These are phyloP conservation scores for Trypanosoma mega DNA, from an alignment of 208 protist species.

Conservation along the genomic window DNA sequence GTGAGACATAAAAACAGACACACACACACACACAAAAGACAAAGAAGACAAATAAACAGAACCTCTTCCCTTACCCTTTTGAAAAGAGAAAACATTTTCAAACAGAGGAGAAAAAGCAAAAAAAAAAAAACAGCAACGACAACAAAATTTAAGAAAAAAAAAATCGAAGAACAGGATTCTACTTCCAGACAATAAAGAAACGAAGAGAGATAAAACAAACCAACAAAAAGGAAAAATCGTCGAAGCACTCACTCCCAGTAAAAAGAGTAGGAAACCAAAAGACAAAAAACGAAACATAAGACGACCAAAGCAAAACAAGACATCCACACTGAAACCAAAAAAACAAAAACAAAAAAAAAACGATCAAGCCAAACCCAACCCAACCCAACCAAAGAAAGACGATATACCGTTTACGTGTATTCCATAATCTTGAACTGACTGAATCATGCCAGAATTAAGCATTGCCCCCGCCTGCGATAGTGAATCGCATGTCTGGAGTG, in stretches of 20 bases:
- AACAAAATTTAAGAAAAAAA: background rate
- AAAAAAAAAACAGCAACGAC: background rate
- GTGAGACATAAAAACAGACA: conserved; percentile 22
- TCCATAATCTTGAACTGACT: background rate
- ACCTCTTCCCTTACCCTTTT: background rate
- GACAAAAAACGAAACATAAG: background rate
- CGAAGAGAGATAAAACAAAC: conserved; percentile 5
- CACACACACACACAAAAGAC: conserved; percentile 34
- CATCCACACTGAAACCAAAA: background rate
- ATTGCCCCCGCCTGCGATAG: background rate
- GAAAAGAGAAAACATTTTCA: background rate
- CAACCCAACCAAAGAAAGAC: no score
- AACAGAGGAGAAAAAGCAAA: conserved; percentile 8
- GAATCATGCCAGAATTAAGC: conserved; percentile 6
- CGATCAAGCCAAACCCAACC: no score
- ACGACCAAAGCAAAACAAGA: background rate
- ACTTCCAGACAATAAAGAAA: no score
- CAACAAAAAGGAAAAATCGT: background rate
- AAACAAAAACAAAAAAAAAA: no score
- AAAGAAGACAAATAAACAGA: conserved; percentile 35
- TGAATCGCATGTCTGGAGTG: conserved; percentile 8
- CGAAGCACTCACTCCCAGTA: background rate
- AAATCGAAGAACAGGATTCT: background rate
- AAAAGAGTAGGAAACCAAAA: background rate
- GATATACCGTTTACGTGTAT: no score